These are phyloP conservation scores for Smittium culicis DNA, from an alignment of 371 early-diverging fungal genomes.

Conservation along the genomic window DNA sequence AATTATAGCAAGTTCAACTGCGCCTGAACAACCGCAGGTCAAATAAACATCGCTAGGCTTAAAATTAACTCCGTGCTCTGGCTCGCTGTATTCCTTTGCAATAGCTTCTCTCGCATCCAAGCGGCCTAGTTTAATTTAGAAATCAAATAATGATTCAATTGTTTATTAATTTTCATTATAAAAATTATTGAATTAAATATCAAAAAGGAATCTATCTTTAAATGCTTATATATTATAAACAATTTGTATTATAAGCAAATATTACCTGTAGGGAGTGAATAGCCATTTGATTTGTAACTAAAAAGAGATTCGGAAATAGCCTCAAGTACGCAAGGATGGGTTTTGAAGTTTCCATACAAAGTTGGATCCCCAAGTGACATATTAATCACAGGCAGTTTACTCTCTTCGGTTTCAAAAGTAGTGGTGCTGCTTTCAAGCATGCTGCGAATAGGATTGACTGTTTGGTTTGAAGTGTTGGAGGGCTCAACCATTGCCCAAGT, in stretches of 20 bases:
- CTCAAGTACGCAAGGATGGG: conserved; percentile 47
- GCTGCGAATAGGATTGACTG: conserved; percentile 77
- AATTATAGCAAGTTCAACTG: conserved; percentile 59
- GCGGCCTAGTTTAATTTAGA: too few relatives aligned
- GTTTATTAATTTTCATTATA: conserved; percentile 3
- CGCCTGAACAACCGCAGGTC: conserved; percentile 73
- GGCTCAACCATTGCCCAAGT: conserved; percentile 23
- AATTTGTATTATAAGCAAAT: too few relatives aligned
- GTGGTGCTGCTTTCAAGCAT: conserved; percentile 39
- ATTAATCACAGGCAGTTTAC: conserved; percentile 54
- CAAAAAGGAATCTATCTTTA: too few relatives aligned
- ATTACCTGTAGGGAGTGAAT: conserved; percentile 70
- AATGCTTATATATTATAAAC: too few relatives aligned
- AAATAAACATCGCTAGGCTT: conserved; percentile 60
- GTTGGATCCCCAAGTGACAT: conserved; percentile 85
- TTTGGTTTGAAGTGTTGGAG: conserved; percentile 47
- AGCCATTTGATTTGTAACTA: conserved; percentile 66
- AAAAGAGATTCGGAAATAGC: conserved; percentile 49
- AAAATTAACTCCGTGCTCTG: conserved; percentile 31
- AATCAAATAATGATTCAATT: too few relatives aligned
- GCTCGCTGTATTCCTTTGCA: conserved; percentile 45
- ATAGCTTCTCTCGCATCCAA: conserved; percentile 56
- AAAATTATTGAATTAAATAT: not conserved
- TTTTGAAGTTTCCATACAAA: conserved; percentile 79
- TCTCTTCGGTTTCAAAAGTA: conserved; percentile 37